Evolutionary conservation across 306 rosid genomes (phyloP), one percentile per base, ranked within the genome.

Genomic region (Sophora flavescens): DNA sequence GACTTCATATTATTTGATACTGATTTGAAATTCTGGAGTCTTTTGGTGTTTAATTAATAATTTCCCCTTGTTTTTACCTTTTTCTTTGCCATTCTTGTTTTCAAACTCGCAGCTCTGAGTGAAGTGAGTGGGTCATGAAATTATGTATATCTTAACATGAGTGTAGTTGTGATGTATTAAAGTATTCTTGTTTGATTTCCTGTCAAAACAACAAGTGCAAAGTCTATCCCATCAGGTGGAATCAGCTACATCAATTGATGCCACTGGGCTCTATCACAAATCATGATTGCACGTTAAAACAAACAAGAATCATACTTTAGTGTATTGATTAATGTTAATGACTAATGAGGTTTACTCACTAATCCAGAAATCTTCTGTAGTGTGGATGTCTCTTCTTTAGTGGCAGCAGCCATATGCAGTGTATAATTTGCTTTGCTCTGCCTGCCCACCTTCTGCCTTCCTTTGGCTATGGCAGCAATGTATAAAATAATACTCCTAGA

Each of bases 81-180:
- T 16, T 13, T 54, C 10, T 18, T 60, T 44, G 33, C 47, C 50
- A 32, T 44, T 54, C 9, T 67, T 41, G 59, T 68, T 39, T 72
- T 28, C 22, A 15, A 78, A 17, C 53, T 60, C 72, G 1, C 17
- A 58, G 68, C 53, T 15, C 12, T 5, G 28, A 33, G 16, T 68
- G 42, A 38, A 80, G 70, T 51, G 45, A 57, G 28, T 39, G 60
- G 52, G 45, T 61, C 14, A 63, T 60, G 77, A 74, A 16, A 59
- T 69, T 50, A 67, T 51, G 26, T 8, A 30, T 54, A 60, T 44
- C 48, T 67, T 41, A 72, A 39, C 63, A 16, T 59, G 50, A 58
- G 26, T 17, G 17, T 59, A 70, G 10, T 50, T 70, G 48, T 65
- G 66, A 70, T 41, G 61, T 66, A 48, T 60, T 77, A 17, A 51